A percentile compares a stretch with the other conserved stretches of the same genome.
phyloP scores from a whole-genome alignment of 495 filamentous ascomycete species.

The Oidiodendron maius region DNA sequence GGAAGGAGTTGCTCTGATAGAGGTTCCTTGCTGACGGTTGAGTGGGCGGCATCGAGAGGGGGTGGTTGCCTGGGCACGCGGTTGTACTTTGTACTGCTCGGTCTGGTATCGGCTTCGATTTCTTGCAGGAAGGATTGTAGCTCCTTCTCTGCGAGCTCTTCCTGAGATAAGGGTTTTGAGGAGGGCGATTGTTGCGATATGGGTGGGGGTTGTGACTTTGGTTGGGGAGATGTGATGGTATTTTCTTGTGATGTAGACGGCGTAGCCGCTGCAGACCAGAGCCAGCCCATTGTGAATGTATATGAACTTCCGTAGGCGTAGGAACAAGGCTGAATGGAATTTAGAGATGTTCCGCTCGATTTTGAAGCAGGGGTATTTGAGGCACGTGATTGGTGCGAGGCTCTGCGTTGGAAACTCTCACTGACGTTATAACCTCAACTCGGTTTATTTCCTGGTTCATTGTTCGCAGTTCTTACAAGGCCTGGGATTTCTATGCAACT shows the following conservation, averaged over 20 bases:
- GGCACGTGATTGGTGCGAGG: background rate
- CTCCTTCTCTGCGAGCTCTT: conserved; percentile 57
- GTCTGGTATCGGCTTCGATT: conserved; percentile 34
- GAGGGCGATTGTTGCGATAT: conserved; percentile 7
- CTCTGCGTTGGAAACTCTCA: too few relatives aligned
- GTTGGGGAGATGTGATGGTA: conserved; percentile 11
- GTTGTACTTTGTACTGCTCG: conserved; percentile 22
- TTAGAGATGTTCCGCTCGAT: conserved; percentile 2
- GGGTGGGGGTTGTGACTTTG: conserved; percentile 1
- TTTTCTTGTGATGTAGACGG: conserved; percentile 15
- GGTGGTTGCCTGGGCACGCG: conserved; percentile 17
- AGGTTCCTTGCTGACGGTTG: conserved; percentile 8
- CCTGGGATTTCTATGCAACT: too few relatives aligned
- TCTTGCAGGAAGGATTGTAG: conserved; percentile 51
- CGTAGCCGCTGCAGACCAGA: conserved; percentile 32
- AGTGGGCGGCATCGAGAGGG: conserved; percentile 7
- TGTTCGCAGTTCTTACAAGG: too few relatives aligned
- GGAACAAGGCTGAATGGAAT: conserved; percentile 5
- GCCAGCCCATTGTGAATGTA: conserved; percentile 43
- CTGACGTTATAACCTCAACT: too few relatives aligned
- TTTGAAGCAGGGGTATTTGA: background rate
- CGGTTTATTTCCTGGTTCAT: background rate
- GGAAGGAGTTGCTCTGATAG: conserved; percentile 58
- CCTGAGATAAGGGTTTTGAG: conserved; percentile 32
- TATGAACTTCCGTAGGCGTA: background rate